Conservation (phyloP, 2,329 filamentous ascomycete genomes). For the Mariannaea elegans region DNA sequence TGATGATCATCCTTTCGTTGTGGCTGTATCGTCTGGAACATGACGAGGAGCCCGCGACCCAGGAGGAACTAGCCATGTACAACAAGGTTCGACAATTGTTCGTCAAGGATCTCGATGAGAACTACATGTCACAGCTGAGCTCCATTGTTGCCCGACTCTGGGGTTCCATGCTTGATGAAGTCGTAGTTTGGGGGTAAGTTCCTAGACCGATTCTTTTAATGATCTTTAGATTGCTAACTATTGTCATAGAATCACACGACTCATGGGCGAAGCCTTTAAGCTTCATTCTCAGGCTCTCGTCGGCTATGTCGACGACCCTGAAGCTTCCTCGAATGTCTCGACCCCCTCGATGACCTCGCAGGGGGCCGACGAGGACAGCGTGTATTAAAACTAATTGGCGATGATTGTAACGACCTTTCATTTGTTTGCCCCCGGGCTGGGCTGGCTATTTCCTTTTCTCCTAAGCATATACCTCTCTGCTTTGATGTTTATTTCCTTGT, state of each 20-base stretch:
- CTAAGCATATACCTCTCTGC: constrained; percentile 45
- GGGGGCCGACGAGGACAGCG: constrained; percentile 75
- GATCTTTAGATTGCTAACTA: constrained; percentile 28
- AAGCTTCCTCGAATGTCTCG: constrained; percentile 73
- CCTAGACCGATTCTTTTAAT: neutral
- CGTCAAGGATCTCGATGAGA: constrained; percentile 87
- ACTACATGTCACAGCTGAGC: constrained; percentile 84
- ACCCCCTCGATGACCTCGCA: constrained; percentile 78
- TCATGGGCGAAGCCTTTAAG: constrained; percentile 98
- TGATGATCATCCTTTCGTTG: constrained; percentile 96
- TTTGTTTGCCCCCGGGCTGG: constrained; percentile 45
- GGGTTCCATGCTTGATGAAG: constrained; percentile 98
- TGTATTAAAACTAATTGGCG: constrained; percentile 66
- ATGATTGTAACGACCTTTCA: constrained; percentile 62
- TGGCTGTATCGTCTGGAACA: constrained; percentile 99
- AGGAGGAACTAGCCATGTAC: constrained; percentile 89
- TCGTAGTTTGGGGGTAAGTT: constrained; percentile 98
- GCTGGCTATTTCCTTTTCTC: constrained; percentile 38
- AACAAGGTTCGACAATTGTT: constrained; percentile 91
- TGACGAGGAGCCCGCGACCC: constrained; percentile 89
- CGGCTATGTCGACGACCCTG: constrained; percentile 89
- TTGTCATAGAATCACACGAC: constrained; percentile 77
- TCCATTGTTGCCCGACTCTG: constrained; percentile 95
- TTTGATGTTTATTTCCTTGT: constrained; percentile 44
- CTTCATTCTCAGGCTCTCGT: constrained; percentile 93